phyloP scores from a whole-genome alignment of 2,329 filamentous ascomycete species.

The Aureobasidium sp. region DNA sequence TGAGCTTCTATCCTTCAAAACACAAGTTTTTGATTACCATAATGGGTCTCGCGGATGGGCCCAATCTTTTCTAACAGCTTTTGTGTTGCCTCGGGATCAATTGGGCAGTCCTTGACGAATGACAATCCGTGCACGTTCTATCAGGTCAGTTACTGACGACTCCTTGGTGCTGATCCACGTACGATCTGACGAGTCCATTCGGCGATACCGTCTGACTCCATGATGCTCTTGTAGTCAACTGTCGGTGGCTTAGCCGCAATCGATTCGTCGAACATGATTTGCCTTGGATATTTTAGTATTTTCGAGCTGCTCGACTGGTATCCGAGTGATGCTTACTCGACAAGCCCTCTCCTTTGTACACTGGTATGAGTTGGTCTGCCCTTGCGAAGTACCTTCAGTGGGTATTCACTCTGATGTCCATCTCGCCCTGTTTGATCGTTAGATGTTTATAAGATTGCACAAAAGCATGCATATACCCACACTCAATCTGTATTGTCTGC shows the following conservation, averaged over 20 bases:
- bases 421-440: slow-evolving; percentile 8
- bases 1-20: background rate
- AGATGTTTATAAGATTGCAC: background rate
- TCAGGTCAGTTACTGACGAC: background rate
- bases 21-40: slow-evolving; percentile 51
- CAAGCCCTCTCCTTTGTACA: slow-evolving; percentile 12
- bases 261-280: slow-evolving; percentile 1
- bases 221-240: slow-evolving; percentile 10
- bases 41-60: slow-evolving; percentile 84
- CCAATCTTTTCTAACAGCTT: slow-evolving; percentile 71
- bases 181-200: slow-evolving; percentile 13
- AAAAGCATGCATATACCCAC: background rate
- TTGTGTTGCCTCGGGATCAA: slow-evolving; percentile 62
- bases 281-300: background rate
- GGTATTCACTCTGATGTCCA: slow-evolving; percentile 17
- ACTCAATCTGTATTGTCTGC: slow-evolving; percentile 12
- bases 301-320: too few species aligned
- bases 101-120: slow-evolving; percentile 64
- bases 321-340: slow-evolving; percentile 6
- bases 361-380: slow-evolving; percentile 6
- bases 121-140: slow-evolving; percentile 64
- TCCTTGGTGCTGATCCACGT: background rate
- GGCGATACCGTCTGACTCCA: slow-evolving; percentile 8
- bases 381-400: slow-evolving; percentile 13
- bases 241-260: background rate